Percentiles rank a stretch among this genome's conserved stretches.
Evolutionary conservation across 2,329 filamentous ascomycete species (phyloP).

Genomic region (Ophiostoma novo-ulmi): DNA sequence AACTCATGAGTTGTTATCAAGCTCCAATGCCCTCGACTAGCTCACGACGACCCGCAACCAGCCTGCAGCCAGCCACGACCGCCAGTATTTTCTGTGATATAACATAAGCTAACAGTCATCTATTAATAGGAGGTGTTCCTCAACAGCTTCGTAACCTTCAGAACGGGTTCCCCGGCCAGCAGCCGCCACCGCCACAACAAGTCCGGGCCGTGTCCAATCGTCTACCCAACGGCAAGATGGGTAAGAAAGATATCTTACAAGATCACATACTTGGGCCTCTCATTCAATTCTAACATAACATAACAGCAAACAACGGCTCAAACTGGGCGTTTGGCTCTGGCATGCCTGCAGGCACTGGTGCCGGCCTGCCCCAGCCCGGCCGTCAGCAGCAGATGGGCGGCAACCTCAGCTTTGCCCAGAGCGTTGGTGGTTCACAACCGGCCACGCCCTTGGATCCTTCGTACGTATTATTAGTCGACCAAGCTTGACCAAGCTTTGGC

Average conservation of each 20-base stretch:
- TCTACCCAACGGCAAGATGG: slow-evolving; percentile 61
- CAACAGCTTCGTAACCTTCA: slow-evolving; percentile 60
- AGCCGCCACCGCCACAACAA: slow-evolving; percentile 34
- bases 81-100: background rate
- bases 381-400: slow-evolving; percentile 47
- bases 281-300: background rate
- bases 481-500: background rate
- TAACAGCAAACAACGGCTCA: slow-evolving; percentile 46
- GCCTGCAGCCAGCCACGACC: background rate
- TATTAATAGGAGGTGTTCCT: slow-evolving; percentile 51
- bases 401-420: slow-evolving; percentile 62
- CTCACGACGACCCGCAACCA: background rate
- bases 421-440: slow-evolving; percentile 58
- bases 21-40: background rate
- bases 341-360: slow-evolving; percentile 50
- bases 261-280: background rate
- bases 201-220: slow-evolving; percentile 45
- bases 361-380: slow-evolving; percentile 40
- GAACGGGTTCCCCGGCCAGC: slow-evolving; percentile 54
- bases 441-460: slow-evolving; percentile 58
- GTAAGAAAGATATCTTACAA: slow-evolving; percentile 36
- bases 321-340: slow-evolving; percentile 60
- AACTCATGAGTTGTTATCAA: background rate
- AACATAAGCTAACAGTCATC: background rate
- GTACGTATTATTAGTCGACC: slow-evolving; percentile 46